Evolutionary conservation across 441 rosid species (phyloP), one percentile per base, ranked within the genome.

Genomic region (Breynia disticha): DNA sequence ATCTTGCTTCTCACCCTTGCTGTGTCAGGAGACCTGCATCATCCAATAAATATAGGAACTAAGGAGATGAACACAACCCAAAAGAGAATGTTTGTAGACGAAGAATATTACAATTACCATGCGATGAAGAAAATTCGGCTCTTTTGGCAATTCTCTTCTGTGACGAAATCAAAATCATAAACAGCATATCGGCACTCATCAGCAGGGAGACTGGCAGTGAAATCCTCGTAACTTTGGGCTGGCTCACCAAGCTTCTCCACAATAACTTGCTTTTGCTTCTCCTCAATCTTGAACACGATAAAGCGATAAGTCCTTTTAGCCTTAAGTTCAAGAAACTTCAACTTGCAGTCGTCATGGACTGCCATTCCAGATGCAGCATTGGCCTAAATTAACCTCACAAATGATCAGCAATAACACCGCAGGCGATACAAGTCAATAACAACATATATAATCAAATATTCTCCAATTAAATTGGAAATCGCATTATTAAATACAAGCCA

Each of bases 61-160:
- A 38, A 19, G 37, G 12, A 17, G 11, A 42, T 37, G 16, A 1
- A 55, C 12, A 6, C 7, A 16, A 19, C 5, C 20, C 19, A 48
- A 20, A 16, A 3, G 53, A 19, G 11, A 50, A 14, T 16, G 7
- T n/a, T n/a, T n/a, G n/a, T n/a, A 0, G 46, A 21, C 18, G 1
- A 28, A n/a, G 52, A 16, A 35, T 18, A 42, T 0, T 18, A 9
- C 21, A 11, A 21, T 51, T 69, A 77, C 86, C 86, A 80, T 4
- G 86, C 86, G 28, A 80, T 77, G 76, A 80, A 80, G 73, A 80
- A 75, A 19, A 80, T 80, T 57, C 74, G 65, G 79, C 81, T 75
- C 64, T 75, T 80, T 48, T 67, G 86, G 70, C 68, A 64, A n/a
- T 78, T 78, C 67, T 77, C 86, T 50, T 46, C 66, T 0, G 86